These are phyloP conservation scores for Colletotrichum agaves DNA, from an alignment of 2,329 filamentous ascomycete species.

Conservation along the genomic window DNA sequence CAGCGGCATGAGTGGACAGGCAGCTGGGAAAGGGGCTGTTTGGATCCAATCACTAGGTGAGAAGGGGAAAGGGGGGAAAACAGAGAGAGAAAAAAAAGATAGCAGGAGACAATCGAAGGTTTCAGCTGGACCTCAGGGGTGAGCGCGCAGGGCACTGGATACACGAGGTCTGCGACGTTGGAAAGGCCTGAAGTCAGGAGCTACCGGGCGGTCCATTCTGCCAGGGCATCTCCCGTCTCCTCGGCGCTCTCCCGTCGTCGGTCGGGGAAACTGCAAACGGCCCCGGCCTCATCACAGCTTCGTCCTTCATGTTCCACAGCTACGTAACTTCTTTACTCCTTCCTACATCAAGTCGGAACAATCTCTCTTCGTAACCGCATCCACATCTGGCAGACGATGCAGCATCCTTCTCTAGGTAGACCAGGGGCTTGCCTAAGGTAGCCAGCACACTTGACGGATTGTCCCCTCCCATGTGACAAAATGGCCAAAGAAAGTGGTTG, in stretches of 20 bases:
- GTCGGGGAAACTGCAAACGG: slow-evolving; percentile 26
- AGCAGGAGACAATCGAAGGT: background rate
- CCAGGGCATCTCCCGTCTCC: slow-evolving; percentile 3
- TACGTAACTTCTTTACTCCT: too few relatives aligned
- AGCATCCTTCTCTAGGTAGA: too few relatives aligned
- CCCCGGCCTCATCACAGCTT: background rate
- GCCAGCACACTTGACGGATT: too few relatives aligned
- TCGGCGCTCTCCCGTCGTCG: slow-evolving; percentile 17
- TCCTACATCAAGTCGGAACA: too few relatives aligned
- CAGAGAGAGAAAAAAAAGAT: too few relatives aligned
- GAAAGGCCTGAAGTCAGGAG: slow-evolving; percentile 18
- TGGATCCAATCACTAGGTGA: background rate
- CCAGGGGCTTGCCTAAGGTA: too few relatives aligned
- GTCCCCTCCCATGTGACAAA: background rate
- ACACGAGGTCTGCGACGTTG: slow-evolving; percentile 18
- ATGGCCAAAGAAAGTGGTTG: background rate
- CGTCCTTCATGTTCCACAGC: too few relatives aligned
- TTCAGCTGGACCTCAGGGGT: slow-evolving; percentile 16
- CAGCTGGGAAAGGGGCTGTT: background rate
- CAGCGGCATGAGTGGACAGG: slow-evolving; percentile 2
- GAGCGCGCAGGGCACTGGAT: slow-evolving; percentile 9
- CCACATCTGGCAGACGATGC: too few relatives aligned
- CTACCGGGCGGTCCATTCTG: slow-evolving; percentile 4
- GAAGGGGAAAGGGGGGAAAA: background rate
- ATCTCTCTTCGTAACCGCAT: too few relatives aligned